Base-by-base conservation (phyloP, 306 rosid species). In the Castanea sativa region DNA sequence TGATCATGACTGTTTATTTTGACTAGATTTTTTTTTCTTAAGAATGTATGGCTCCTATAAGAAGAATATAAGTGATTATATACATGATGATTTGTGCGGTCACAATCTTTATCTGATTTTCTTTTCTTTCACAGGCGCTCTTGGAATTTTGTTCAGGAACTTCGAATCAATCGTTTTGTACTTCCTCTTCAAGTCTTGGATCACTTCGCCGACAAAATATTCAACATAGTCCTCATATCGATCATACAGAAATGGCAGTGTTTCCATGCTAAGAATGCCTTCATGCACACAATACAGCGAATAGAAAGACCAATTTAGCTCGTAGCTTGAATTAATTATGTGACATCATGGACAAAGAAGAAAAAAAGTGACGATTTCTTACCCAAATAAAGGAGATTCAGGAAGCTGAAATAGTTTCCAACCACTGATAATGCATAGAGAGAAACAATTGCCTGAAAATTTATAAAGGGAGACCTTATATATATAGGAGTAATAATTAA, bases 311-410 rank as follows among this genome's bases (percentile, higher is more conserved):
- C 10, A 57, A 30, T 9, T 81, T 57, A 73, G 38, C 27, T 5
- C 73, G 76, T 71, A 41, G 67, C 71, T 75, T 35, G 13, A 18
- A 23, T 32, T 41, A 41, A 8, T 41, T 41, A 2, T 41, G 11
- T 32, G 58, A 77, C 64, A 79, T 60, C 35, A 71, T 30, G 29
- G 15, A 25, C 6, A 55, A 14, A 71, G 14, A 51, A 18, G 59
- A 49, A 64, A 73, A 78, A 6, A n/a, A 2, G 68, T 74, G 5
- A 73, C 32, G 19, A 68, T 18, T 77, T 73, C 82, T 85, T 84
- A 94, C 98, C 96, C 6, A 90, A 38, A 75, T 92, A 94, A 55
- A 94, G 85, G 76, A 90, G 76, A 82, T 94, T 90, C 73, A 92
- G 80, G 61, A 86, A 86, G 86, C 86, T 88, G 84, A 94, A 73